These are phyloP conservation scores for Limtongia smithiae DNA, from an alignment of 805 yeast genomes.

Conservation along the genomic window DNA sequence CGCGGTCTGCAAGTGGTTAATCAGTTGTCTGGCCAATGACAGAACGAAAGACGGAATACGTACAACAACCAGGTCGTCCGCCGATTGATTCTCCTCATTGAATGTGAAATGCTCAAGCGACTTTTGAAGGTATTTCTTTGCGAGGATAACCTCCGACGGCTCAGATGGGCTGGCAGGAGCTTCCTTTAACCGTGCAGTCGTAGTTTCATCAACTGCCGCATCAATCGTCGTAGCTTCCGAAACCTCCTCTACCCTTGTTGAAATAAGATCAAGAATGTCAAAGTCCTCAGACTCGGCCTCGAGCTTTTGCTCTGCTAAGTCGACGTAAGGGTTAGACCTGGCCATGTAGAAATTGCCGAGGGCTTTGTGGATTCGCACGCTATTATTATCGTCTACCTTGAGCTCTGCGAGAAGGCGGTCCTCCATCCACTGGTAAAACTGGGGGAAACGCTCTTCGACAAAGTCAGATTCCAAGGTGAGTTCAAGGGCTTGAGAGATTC, in stretches of 20 bases:
- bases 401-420: background rate
- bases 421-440: slow-evolving; percentile 22
- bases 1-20: slow-evolving; percentile 50
- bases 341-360: slow-evolving; percentile 37
- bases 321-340: slow-evolving; percentile 34
- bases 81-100: slow-evolving; percentile 2
- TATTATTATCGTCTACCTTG: background rate
- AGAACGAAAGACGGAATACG: background rate
- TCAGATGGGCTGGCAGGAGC: too few species aligned
- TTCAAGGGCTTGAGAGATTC: slow-evolving; percentile 19
- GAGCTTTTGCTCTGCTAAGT: slow-evolving; percentile 33
- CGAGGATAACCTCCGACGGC: background rate
- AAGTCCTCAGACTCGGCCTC: slow-evolving; percentile 26
- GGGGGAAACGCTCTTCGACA: slow-evolving; percentile 18
- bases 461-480: slow-evolving; percentile 21
- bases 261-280: too few species aligned
- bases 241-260: slow-evolving; percentile 8
- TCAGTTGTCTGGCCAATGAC: background rate
- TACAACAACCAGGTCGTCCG: slow-evolving; percentile 11
- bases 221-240: background rate
- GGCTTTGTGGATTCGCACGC: slow-evolving; percentile 17
- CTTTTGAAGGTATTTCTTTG: slow-evolving; percentile 7
- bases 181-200: too few species aligned
- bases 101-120: slow-evolving; percentile 3
- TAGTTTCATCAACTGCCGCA: background rate